Conservation (phyloP, 768 basidiomycete species). For the Rhodotorula toruloides region DNA sequence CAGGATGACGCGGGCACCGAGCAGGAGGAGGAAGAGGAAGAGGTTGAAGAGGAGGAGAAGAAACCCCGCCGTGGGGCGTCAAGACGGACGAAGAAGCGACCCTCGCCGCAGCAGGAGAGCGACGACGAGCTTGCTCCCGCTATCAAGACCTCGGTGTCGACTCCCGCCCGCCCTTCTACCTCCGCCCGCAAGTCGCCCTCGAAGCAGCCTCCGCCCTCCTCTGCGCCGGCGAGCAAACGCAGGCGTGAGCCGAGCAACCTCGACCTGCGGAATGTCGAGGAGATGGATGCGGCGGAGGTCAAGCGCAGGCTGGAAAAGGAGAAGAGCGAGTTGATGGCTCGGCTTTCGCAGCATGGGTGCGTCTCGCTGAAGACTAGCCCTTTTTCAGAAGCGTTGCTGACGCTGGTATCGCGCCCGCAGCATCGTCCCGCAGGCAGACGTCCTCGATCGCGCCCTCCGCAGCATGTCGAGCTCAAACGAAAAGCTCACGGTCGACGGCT, state of each 20-base stretch:
- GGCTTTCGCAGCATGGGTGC: slow-evolving; percentile 30
- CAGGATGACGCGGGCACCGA: background rate
- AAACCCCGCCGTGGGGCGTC: background rate
- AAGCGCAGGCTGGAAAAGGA: slow-evolving; percentile 8
- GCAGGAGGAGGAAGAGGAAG: slow-evolving; percentile 5
- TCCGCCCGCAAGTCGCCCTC: background rate
- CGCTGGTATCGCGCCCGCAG: slow-evolving; percentile 6
- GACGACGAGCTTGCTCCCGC: background rate
- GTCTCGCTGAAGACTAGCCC: background rate
- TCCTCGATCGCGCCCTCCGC: slow-evolving; percentile 23
- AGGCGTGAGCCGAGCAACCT: slow-evolving; percentile 23
- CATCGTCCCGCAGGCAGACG: slow-evolving; percentile 23
- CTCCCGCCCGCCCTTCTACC: background rate
- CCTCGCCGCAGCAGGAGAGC: background rate
- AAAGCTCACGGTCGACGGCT: slow-evolving; percentile 28
- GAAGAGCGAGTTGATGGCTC: slow-evolving; percentile 22
- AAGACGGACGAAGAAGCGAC: no score
- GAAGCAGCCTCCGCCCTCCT: background rate
- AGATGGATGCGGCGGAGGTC: slow-evolving; percentile 19
- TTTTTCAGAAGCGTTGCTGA: background rate
- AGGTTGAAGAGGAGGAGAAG: background rate
- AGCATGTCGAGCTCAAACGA: slow-evolving; percentile 8
- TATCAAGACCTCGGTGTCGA: no score
- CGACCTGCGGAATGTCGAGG: slow-evolving; percentile 20
- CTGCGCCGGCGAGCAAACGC: slow-evolving; percentile 4